Percentiles rank a stretch among this genome's conserved stretches.
phyloP scores from a whole-genome alignment of 345 rosid genomes.

The Microcos paniculata region DNA sequence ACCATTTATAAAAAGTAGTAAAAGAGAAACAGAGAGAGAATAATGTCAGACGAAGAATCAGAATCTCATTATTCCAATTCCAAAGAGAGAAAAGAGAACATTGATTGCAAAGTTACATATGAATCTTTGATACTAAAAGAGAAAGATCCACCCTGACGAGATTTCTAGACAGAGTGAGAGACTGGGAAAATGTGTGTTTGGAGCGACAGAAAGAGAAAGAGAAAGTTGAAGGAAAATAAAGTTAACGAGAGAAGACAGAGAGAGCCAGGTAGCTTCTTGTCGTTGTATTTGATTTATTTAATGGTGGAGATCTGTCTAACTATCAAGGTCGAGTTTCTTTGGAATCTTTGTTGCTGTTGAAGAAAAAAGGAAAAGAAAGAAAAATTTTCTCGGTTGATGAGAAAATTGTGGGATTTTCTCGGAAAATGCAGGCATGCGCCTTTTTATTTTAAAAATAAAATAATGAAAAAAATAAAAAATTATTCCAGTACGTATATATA shows the following conservation, averaged over 20 bases:
- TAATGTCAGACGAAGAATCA: slow-evolving; percentile 9
- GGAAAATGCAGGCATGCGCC: slow-evolving; percentile 28
- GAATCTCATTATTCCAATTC: slow-evolving; percentile 41
- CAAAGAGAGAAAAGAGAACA: not conserved
- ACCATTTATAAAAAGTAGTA: slow-evolving; percentile 6
- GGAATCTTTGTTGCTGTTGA: not conserved
- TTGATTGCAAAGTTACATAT: slow-evolving; percentile 16
- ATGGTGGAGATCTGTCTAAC: slow-evolving; percentile 6
- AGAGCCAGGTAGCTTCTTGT: not conserved
- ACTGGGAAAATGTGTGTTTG: not conserved
- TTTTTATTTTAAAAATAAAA: not conserved
- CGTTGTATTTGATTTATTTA: not conserved
- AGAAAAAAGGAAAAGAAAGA: not conserved
- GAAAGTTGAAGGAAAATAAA: not conserved
- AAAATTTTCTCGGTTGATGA: slow-evolving; percentile 28
- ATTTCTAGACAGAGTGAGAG: not conserved
- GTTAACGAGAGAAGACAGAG: not conserved
- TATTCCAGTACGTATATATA: not conserved
- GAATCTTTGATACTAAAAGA: slow-evolving; percentile 22
- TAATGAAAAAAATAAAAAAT: not conserved
- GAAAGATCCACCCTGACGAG: slow-evolving; percentile 9
- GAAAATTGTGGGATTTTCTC: slow-evolving; percentile 34
- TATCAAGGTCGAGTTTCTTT: not conserved
- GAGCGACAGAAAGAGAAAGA: slow-evolving; percentile 10
- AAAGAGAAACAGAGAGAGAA: not conserved